Evolutionary conservation across 1,284 basidiomycete species (phyloP).

Genomic region (Microbotryum lychnidis-dioicae): DNA sequence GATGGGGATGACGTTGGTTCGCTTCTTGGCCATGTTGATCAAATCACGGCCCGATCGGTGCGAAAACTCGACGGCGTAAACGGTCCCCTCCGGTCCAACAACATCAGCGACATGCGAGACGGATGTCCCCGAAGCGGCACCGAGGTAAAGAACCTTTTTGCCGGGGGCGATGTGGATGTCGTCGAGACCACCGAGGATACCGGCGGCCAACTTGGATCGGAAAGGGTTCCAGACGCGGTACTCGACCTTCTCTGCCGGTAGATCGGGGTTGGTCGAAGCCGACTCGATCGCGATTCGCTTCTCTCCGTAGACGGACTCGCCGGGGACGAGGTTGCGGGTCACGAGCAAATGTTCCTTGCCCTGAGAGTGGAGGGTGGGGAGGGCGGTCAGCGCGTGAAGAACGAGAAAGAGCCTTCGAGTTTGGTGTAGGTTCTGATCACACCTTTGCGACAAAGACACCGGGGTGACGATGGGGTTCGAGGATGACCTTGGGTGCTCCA

Average conservation of each 20-base stretch:
- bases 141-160: constrained; percentile 93
- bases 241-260: constrained; percentile 77
- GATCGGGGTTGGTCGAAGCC: constrained; percentile 53
- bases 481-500: constrained; percentile 63
- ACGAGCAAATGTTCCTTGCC: constrained; percentile 90
- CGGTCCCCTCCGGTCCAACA: constrained; percentile 94
- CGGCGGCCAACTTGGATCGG: constrained; percentile 92
- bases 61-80: constrained; percentile 98
- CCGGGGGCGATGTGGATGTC: constrained; percentile 90
- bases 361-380: background rate
- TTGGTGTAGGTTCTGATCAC: constrained; percentile 34
- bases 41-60: constrained; percentile 92
- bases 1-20: constrained; percentile 98
- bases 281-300: constrained; percentile 60
- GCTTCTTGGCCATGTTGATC: constrained; percentile 99
- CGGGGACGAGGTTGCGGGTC: constrained; percentile 94
- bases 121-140: constrained; percentile 90
- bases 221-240: constrained; percentile 99
- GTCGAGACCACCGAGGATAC: constrained; percentile 91
- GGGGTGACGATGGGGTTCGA: constrained; percentile 91
- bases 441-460: constrained; percentile 55
- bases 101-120: constrained; percentile 98
- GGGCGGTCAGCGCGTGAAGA: background rate
- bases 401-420: constrained; percentile 49
- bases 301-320: constrained; percentile 97